These are phyloP conservation scores for Adansonia grandidieri DNA, from an alignment of 441 rosid species.

Conservation along the genomic window DNA sequence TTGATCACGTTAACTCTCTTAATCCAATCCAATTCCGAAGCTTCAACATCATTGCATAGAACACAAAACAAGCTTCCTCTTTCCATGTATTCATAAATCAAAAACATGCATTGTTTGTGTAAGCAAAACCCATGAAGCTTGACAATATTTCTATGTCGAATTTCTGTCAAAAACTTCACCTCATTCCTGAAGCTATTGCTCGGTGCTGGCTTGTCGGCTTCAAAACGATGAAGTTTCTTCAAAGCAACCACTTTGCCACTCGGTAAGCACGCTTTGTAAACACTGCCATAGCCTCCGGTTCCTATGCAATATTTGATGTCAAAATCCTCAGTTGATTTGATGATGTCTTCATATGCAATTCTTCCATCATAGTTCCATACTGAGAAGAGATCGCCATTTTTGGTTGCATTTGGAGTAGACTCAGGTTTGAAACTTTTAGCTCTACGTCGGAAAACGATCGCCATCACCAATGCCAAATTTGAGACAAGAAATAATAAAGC, in stretches of 20 bases:
- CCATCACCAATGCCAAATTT: not conserved
- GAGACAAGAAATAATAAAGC: not conserved
- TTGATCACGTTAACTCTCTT: constrained; percentile 35
- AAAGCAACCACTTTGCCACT: not conserved
- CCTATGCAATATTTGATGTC: constrained; percentile 15
- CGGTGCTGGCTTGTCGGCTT: not conserved
- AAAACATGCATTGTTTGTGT: constrained; percentile 30
- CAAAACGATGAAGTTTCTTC: not conserved
- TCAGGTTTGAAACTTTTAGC: not conserved
- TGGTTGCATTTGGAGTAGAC: not conserved
- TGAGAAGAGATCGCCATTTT: not conserved
- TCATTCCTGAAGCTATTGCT: not conserved
- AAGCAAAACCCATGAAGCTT: constrained; percentile 42
- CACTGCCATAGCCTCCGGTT: constrained; percentile 20
- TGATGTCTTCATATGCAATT: constrained; percentile 5
- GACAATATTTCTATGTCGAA: constrained; percentile 34
- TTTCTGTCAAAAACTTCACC: not conserved
- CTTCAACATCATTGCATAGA: not conserved
- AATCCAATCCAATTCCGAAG: constrained; percentile 32
- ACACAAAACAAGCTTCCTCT: constrained; percentile 31
- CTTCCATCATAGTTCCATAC: not conserved
- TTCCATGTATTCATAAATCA: constrained; percentile 40
- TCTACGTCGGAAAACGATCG: not conserved
- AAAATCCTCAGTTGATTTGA: not conserved
- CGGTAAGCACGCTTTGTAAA: not conserved